Percentiles rank a stretch among this genome's conserved stretches.
Evolutionary conservation across 805 yeast genomes (phyloP).

Genomic region (Schwanniomyces yamadae): DNA sequence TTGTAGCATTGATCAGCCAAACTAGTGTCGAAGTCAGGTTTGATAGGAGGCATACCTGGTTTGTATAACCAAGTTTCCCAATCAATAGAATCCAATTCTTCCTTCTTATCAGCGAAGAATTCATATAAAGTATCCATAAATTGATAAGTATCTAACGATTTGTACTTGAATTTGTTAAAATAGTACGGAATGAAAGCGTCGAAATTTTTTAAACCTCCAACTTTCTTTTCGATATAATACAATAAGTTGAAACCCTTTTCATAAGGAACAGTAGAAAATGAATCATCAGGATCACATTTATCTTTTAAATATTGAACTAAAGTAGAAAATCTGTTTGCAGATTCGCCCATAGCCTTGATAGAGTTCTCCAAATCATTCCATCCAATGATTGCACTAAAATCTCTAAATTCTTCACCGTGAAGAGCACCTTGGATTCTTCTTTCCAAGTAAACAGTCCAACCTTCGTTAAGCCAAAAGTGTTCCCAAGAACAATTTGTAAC

Average conservation of each 20-base stretch:
- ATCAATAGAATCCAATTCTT: conserved; percentile 64
- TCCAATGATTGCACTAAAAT: conserved; percentile 81
- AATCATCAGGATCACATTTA: conserved; percentile 82
- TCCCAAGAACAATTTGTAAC: conserved; percentile 92
- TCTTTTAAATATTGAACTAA: conserved; percentile 71
- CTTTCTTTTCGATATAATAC: conserved; percentile 64
- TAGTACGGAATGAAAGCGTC: conserved; percentile 81
- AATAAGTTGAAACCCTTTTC: conserved; percentile 86
- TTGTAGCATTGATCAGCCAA: conserved; percentile 70
- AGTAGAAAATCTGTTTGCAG: conserved; percentile 51
- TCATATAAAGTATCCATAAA: conserved; percentile 75
- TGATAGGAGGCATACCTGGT: conserved; percentile 84
- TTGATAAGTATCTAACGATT: conserved; percentile 78
- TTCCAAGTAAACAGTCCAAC: conserved; percentile 93
- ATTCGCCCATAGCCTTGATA: conserved; percentile 60
- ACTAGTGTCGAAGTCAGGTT: conserved; percentile 75
- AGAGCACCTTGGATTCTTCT: conserved; percentile 74
- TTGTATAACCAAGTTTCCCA: conserved; percentile 82
- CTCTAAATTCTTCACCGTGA: conserved; percentile 78
- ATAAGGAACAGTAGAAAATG: conserved; percentile 84
- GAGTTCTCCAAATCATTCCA: conserved; percentile 79
- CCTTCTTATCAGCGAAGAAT: conserved; percentile 51
- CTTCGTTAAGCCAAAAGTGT: conserved; percentile 93
- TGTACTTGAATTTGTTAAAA: conserved; percentile 64
- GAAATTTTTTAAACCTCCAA: conserved; percentile 65